phyloP scores from a whole-genome alignment of 257 asterid genomes.

The Rehmannia glutinosa region DNA sequence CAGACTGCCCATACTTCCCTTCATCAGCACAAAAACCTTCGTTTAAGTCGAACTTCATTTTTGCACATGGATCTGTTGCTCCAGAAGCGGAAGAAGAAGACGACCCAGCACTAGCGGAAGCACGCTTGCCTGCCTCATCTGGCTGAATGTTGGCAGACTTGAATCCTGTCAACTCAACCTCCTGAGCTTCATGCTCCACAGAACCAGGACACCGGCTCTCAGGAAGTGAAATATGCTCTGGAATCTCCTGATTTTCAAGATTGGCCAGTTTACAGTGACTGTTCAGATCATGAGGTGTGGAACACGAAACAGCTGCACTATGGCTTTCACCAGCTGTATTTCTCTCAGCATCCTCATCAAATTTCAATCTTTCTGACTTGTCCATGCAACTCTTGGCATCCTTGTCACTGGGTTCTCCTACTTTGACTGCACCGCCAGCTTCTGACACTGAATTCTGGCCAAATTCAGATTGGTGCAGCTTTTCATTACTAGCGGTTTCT shows the following conservation, averaged over 20 bases:
- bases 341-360: conserved; percentile 13
- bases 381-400: not conserved
- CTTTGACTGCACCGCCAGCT: conserved; percentile 19
- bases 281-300: conserved; percentile 20
- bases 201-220: conserved; percentile 21
- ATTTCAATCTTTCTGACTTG: conserved; percentile 20
- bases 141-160: conserved; percentile 16
- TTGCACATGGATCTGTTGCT: conserved; percentile 32
- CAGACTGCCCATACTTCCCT: conserved; percentile 59
- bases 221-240: conserved; percentile 19
- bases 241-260: conserved; percentile 27
- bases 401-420: conserved; percentile 28
- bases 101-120: conserved; percentile 18
- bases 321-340: conserved; percentile 22
- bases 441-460: conserved; percentile 18
- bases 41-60: conserved; percentile 68
- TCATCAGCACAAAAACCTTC: conserved; percentile 72
- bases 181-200: conserved; percentile 19
- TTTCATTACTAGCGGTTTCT: conserved; percentile 23
- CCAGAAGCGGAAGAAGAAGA: conserved; percentile 30
- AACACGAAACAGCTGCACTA: conserved; percentile 10
- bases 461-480: conserved; percentile 11
- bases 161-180: conserved; percentile 22
- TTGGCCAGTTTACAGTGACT: conserved; percentile 19
- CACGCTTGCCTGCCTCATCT: conserved; percentile 28